phyloP scores from a whole-genome alignment of 352 stramenopile species.

The Phytopythium sindhum region DNA sequence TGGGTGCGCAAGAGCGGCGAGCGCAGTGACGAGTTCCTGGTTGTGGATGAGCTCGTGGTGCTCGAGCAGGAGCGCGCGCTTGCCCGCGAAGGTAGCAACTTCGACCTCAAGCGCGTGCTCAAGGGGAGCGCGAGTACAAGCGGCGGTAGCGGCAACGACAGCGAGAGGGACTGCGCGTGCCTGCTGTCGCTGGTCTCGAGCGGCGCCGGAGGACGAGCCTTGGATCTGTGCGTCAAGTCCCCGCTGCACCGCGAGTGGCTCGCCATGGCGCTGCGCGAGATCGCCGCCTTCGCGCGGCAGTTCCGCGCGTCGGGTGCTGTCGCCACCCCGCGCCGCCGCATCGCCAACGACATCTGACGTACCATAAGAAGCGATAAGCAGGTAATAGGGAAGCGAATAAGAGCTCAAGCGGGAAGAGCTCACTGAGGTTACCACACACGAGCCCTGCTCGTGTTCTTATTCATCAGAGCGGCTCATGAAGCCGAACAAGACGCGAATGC shows the following conservation, averaged over 20 bases:
- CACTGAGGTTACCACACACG: neutral
- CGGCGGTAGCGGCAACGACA: constrained; percentile 24
- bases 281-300: constrained; percentile 57
- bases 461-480: neutral
- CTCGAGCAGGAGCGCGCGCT: constrained; percentile 24
- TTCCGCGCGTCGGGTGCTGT: constrained; percentile 8
- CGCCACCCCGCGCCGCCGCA: neutral
- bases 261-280: constrained; percentile 55
- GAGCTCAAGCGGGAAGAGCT: neutral
- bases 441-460: neutral
- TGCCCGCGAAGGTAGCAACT: constrained; percentile 6
- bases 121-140: neutral
- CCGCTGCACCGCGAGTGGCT: constrained; percentile 75
- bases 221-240: constrained; percentile 68
- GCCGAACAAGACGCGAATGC: neutral
- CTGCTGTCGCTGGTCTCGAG: constrained; percentile 58
- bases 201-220: constrained; percentile 19
- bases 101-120: constrained; percentile 1
- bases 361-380: too few species aligned
- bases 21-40: constrained; percentile 54
- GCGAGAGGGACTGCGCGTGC: constrained; percentile 25
- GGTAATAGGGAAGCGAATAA: neutral
- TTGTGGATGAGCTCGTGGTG: constrained; percentile 49
- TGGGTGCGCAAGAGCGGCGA: constrained; percentile 80
- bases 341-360: neutral